These are phyloP conservation scores for Cercospora sojina DNA, from an alignment of 2,329 filamentous ascomycete genomes.

Conservation along the genomic window DNA sequence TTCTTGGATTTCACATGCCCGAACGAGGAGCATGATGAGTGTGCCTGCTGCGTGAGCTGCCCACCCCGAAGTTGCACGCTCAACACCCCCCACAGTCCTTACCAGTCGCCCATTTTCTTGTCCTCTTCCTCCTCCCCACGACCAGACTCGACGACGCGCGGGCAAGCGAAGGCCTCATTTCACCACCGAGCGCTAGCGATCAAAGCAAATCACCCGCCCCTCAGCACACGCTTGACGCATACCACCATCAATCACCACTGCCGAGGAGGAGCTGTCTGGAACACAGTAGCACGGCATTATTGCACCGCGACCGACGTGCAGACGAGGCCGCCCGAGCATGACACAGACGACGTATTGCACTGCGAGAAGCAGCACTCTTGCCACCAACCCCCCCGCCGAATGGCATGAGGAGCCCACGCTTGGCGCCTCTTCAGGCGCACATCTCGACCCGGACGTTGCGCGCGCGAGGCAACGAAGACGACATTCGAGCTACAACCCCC, in stretches of 20 bases:
- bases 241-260: background rate
- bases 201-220: background rate
- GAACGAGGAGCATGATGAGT: slow-evolving; percentile 3
- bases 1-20: slow-evolving; percentile 3
- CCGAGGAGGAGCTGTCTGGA: background rate
- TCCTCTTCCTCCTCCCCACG: background rate
- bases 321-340: slow-evolving; percentile 14
- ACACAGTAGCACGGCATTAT: background rate
- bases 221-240: background rate
- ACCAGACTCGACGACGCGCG: background rate
- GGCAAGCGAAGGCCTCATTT: slow-evolving; percentile 4
- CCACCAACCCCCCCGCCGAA: slow-evolving; percentile 8
- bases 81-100: background rate
- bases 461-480: slow-evolving; percentile 43
- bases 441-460: slow-evolving; percentile 39
- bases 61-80: background rate
- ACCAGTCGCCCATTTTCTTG: background rate
- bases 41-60: background rate
- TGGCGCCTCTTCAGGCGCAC: slow-evolving; percentile 39
- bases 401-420: slow-evolving; percentile 46
- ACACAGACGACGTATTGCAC: slow-evolving; percentile 23
- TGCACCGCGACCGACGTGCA: background rate
- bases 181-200: background rate
- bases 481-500: slow-evolving; percentile 49
- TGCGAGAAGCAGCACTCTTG: slow-evolving; percentile 8